Evolutionary conservation across 129 eudicot genomes (phyloP).

Genomic region (Saposhnikovia divaricata): DNA sequence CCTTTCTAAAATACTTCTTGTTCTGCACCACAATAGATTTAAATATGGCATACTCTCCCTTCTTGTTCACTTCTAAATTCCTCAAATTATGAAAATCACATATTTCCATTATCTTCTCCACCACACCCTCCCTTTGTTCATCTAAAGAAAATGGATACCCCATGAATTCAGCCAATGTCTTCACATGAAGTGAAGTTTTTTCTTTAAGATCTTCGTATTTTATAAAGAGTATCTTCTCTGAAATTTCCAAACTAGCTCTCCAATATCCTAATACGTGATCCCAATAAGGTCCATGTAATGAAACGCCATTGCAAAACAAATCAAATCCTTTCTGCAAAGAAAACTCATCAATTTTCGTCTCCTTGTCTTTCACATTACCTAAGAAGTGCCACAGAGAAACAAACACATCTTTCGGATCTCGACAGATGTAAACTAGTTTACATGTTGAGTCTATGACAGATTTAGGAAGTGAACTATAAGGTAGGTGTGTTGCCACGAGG

Average conservation of each 20-base stretch:
- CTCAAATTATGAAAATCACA: slow-evolving; percentile 5
- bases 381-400: slow-evolving; percentile 23
- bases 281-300: slow-evolving; percentile 6
- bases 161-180: background rate
- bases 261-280: slow-evolving; percentile 15
- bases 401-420: slow-evolving; percentile 33
- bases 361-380: slow-evolving; percentile 9
- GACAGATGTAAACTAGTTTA: slow-evolving; percentile 29
- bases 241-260: slow-evolving; percentile 3
- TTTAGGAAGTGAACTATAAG: slow-evolving; percentile 21
- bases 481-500: slow-evolving; percentile 27
- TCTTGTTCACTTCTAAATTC: slow-evolving; percentile 10
- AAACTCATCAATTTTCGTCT: background rate
- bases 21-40: slow-evolving; percentile 10
- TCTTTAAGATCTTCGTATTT: slow-evolving; percentile 4
- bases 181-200: background rate
- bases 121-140: background rate
- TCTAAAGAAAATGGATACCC: slow-evolving; percentile 6
- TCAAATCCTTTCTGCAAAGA: slow-evolving; percentile 1
- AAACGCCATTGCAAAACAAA: background rate
- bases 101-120: background rate
- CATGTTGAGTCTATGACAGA: slow-evolving; percentile 16
- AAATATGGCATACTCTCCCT: slow-evolving; percentile 6
- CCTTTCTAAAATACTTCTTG: slow-evolving; percentile 1
- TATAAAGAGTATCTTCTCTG: slow-evolving; percentile 6